Conservation (phyloP, 139 green algal species). For the Chlamydomonas sphaeroides region DNA sequence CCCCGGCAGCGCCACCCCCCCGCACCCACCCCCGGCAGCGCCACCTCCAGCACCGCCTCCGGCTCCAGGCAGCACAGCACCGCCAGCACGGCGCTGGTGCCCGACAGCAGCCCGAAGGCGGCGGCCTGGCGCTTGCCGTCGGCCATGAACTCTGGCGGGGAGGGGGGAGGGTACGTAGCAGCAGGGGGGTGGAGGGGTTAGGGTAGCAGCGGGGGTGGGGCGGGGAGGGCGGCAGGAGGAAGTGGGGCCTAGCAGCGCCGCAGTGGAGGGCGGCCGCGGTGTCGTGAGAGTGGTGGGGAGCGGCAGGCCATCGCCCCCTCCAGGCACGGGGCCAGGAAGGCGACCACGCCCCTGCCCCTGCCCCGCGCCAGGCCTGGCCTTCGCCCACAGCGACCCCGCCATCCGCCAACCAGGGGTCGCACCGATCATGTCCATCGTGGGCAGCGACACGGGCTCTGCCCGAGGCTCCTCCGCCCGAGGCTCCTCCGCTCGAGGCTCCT, state of each 20-base stretch:
- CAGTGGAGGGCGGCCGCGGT: too few relatives aligned
- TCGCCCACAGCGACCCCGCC: not conserved
- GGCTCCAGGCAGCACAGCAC: conserved; percentile 25
- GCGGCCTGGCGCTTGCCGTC: not conserved
- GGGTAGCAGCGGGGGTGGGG: too few relatives aligned
- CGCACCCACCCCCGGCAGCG: conserved; percentile 4
- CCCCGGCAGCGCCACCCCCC: not conserved
- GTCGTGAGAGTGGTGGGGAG: too few relatives aligned
- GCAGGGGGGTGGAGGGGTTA: too few relatives aligned
- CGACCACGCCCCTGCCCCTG: too few relatives aligned
- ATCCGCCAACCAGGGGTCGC: not conserved
- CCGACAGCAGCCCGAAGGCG: conserved; percentile 5
- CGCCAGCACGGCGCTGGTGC: not conserved
- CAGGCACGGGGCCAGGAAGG: too few relatives aligned
- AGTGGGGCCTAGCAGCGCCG: too few relatives aligned
- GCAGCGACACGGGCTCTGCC: not conserved
- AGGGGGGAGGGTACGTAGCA: not conserved
- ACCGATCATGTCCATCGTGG: conserved; percentile 15
- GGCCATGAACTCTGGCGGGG: not conserved
- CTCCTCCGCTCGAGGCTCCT: not conserved
- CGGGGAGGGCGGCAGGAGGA: too few relatives aligned
- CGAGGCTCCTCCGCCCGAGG: not conserved
- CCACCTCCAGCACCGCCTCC: conserved; percentile 15
- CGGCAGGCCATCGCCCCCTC: too few relatives aligned
- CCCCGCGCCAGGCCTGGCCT: not conserved